Percentiles rank a stretch among this genome's conserved stretches.
Conservation (phyloP, 371 early-diverging fungal species). For the Saksenaea oblongispora region DNA sequence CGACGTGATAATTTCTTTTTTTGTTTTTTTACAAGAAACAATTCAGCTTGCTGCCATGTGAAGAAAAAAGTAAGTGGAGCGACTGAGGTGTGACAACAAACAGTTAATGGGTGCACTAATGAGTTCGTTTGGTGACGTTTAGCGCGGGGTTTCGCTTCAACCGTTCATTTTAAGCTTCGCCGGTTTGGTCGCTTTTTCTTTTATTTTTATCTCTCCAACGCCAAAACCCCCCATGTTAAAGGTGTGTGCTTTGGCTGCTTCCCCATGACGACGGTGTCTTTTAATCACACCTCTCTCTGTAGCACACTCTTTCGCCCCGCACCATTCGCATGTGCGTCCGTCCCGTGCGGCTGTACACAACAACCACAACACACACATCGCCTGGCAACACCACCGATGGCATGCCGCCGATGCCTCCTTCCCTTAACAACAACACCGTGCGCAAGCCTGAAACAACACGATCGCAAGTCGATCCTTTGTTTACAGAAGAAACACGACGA, state of each 20-base stretch:
- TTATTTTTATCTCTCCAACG: background rate
- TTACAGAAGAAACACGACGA: slow-evolving; percentile 40
- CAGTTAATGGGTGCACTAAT: too few species aligned
- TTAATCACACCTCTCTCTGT: background rate
- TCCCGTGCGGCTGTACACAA: background rate
- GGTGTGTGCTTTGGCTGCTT: background rate
- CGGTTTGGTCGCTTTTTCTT: background rate
- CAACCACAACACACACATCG: background rate
- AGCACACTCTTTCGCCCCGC: background rate
- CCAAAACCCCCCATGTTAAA: background rate
- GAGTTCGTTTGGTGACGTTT: background rate
- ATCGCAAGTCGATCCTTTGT: slow-evolving; percentile 7
- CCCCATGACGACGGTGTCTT: background rate
- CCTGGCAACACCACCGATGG: background rate
- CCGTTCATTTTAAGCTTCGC: background rate
- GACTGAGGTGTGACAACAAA: too few species aligned
- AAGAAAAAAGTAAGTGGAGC: too few species aligned
- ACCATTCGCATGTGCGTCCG: background rate
- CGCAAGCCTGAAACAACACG: background rate
- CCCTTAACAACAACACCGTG: background rate
- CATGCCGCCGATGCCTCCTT: background rate
- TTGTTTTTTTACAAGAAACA: too few species aligned
- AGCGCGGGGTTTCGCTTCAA: background rate
- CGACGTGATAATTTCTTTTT: too few species aligned
- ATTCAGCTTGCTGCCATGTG: too few species aligned